phyloP scores from a whole-genome alignment of 352 stramenopile genomes.

The Phytophthora tubulina region DNA sequence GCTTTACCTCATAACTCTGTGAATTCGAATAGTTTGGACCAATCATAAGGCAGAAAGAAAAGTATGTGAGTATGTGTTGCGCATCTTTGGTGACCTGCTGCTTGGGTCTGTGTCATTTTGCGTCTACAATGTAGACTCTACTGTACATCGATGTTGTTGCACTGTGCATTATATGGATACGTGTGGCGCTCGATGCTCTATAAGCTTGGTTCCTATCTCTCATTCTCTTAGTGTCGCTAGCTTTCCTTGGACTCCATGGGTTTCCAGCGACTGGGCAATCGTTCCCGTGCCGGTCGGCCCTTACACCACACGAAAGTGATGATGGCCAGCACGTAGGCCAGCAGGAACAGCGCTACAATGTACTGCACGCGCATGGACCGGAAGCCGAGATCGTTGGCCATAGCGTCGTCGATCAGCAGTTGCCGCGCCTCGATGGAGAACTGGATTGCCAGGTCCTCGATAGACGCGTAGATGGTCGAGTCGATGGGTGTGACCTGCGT shows the following conservation, averaged over 20 bases:
- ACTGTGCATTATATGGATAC: constrained; percentile 26
- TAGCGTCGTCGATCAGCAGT: constrained; percentile 60
- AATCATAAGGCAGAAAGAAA: not conserved
- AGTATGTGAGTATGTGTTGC: not conserved
- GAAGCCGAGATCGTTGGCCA: constrained; percentile 48
- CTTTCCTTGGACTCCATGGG: constrained; percentile 79
- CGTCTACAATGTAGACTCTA: not conserved
- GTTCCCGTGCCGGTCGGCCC: constrained; percentile 70
- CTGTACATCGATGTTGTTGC: constrained; percentile 4
- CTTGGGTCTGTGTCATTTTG: constrained; percentile 11
- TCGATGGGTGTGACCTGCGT: constrained; percentile 76
- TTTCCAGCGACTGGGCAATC: constrained; percentile 84
- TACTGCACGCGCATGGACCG: constrained; percentile 57
- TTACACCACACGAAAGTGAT: constrained; percentile 86
- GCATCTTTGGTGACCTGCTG: constrained; percentile 1
- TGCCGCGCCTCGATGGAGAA: constrained; percentile 80
- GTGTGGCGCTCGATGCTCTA: constrained; percentile 23
- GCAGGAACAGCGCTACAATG: constrained; percentile 73
- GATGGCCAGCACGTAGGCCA: constrained; percentile 73
- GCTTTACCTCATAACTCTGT: constrained; percentile 13
- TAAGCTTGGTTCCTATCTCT: constrained; percentile 22
- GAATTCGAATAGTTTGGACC: not conserved
- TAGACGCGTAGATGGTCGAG: constrained; percentile 76
- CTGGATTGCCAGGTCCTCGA: constrained; percentile 83
- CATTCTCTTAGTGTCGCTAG: constrained; percentile 28